Conservation (phyloP, 2,329 filamentous ascomycete genomes). For the Fusarium mexicanum region DNA sequence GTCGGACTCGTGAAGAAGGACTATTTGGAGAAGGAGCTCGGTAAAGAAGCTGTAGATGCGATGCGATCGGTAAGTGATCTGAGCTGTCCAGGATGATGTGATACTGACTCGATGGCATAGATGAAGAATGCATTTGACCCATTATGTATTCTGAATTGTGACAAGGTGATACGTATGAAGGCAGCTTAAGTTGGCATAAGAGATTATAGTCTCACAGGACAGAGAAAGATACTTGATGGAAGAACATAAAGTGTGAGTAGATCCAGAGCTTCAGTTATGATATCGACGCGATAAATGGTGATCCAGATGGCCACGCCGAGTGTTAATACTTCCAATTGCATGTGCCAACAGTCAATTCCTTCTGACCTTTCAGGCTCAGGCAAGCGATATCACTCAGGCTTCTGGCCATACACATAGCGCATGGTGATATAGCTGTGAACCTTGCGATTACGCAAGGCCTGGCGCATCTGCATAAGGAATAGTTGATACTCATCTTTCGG, state of each 20-base stretch:
- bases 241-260: background rate
- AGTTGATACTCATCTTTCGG: too few species aligned
- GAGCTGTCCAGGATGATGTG: fast-evolving
- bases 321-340: fast-evolving
- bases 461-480: too few species aligned
- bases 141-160: constrained; percentile 56
- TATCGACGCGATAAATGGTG: fast-evolving
- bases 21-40: constrained; percentile 61
- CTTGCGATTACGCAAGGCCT: too few species aligned
- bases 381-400: too few species aligned
- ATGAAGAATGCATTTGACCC: constrained; percentile 70
- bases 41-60: constrained; percentile 59
- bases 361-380: too few species aligned
- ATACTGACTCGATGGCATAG: constrained; percentile 32
- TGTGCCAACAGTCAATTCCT: fast-evolving
- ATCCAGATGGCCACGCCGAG: fast-evolving
- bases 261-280: too few species aligned
- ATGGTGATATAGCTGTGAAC: too few species aligned
- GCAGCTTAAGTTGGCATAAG: background rate
- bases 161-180: constrained; percentile 38
- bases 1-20: constrained; percentile 71
- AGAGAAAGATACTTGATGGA: too few species aligned
- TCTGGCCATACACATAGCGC: too few species aligned
- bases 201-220: too few species aligned
- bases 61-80: constrained; percentile 56